Percentiles rank a stretch among this genome's conserved stretches.
These are phyloP conservation scores for Populus tomentosa DNA, from an alignment of 441 rosid species.

Conservation along the genomic window DNA sequence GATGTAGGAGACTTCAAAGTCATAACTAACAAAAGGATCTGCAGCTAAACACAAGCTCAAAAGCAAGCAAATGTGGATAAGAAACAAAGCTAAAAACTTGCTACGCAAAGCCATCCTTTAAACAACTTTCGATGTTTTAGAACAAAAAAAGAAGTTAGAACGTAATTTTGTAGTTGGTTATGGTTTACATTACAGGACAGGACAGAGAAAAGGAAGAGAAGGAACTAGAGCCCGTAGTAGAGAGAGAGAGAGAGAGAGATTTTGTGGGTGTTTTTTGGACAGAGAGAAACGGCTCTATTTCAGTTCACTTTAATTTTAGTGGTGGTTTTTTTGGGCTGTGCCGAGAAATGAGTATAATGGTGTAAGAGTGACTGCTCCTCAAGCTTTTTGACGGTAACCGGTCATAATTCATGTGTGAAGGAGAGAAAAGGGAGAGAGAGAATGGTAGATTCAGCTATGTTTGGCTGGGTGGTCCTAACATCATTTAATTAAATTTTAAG, in stretches of 20 bases:
- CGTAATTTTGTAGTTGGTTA: neutral
- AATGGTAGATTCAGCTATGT: neutral
- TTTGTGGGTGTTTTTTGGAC: neutral
- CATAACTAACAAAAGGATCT: constrained; percentile 60
- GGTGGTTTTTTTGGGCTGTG: neutral
- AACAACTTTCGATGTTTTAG: neutral
- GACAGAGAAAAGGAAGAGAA: constrained; percentile 6
- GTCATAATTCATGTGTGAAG: constrained; percentile 14
- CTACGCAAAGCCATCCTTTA: constrained; percentile 45
- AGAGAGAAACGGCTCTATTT: constrained; percentile 29
- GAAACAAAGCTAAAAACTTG: constrained; percentile 35
- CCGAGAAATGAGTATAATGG: neutral
- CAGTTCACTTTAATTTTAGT: neutral
- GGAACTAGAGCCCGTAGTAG: constrained; percentile 19
- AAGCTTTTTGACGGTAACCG: constrained; percentile 32
- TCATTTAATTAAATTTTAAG: too few relatives aligned
- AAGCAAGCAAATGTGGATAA: constrained; percentile 49
- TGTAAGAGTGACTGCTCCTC: neutral
- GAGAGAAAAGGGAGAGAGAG: neutral
- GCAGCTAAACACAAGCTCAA: constrained; percentile 46
- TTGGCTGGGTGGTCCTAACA: too few relatives aligned
- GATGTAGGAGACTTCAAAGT: constrained; percentile 82
- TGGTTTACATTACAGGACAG: constrained; percentile 51
- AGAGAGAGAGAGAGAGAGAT: constrained; percentile 1
- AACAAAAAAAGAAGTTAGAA: neutral